phyloP scores from a whole-genome alignment of 116 monocot species.

The Iris pallida region DNA sequence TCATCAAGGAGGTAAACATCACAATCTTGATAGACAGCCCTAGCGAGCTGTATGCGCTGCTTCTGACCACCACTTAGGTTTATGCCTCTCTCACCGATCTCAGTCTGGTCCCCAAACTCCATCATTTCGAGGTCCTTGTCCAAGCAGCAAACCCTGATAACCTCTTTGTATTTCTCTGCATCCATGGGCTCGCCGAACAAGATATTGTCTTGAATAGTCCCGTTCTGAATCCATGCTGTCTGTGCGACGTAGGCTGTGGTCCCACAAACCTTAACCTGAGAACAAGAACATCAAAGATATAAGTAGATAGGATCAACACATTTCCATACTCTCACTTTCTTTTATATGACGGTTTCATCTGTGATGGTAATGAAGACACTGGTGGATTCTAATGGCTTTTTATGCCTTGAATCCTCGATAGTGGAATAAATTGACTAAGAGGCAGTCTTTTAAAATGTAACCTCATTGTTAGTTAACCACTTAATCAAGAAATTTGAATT shows the following conservation, averaged over 20 bases:
- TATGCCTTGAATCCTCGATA: too few species aligned
- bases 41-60: slow-evolving; percentile 70
- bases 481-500: too few species aligned
- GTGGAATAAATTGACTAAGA: too few species aligned
- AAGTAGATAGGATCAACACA: too few species aligned
- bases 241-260: slow-evolving; percentile 70
- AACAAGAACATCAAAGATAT: too few species aligned
- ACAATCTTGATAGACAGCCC: slow-evolving; percentile 68
- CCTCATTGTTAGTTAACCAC: too few species aligned
- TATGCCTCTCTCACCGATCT: slow-evolving; percentile 76
- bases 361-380: too few species aligned
- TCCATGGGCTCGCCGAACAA: slow-evolving; percentile 59
- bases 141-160: slow-evolving; percentile 44
- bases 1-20: slow-evolving; percentile 78
- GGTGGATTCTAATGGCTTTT: too few species aligned
- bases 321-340: too few species aligned
- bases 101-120: slow-evolving; percentile 76
- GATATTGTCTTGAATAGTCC: slow-evolving; percentile 69
- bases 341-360: too few species aligned
- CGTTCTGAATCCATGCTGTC: slow-evolving; percentile 74
- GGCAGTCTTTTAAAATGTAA: too few species aligned
- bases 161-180: slow-evolving; percentile 41
- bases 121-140: slow-evolving; percentile 76
- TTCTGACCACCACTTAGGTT: slow-evolving; percentile 82
- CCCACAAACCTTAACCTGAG: slow-evolving; percentile 58